phyloP scores from a whole-genome alignment of 1,284 basidiomycete species.

The Coniferiporia weirii region DNA sequence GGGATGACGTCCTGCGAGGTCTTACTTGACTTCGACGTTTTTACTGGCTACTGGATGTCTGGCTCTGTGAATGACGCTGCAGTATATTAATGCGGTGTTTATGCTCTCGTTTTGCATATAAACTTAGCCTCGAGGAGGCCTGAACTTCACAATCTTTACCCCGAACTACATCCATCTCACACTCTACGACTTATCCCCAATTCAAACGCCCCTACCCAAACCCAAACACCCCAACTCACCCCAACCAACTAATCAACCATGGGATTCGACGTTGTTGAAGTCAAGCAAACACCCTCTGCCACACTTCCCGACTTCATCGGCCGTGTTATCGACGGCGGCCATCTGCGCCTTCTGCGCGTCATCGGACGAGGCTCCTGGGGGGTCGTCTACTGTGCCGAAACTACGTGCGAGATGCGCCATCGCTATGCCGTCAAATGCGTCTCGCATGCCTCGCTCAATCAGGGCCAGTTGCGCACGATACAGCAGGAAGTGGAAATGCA shows the following conservation, averaged over 20 bases:
- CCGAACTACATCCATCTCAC: no score
- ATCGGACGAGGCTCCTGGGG: slow-evolving; percentile 95
- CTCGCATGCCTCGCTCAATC: slow-evolving; percentile 20
- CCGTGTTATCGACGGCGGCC: slow-evolving; percentile 61
- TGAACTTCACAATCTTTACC: no score
- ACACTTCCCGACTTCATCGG: slow-evolving; percentile 13
- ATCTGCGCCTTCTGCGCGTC: slow-evolving; percentile 82
- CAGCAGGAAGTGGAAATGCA: slow-evolving; percentile 45
- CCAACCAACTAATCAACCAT: background rate
- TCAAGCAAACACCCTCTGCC: background rate
- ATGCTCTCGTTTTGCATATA: no score
- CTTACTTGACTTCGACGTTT: no score
- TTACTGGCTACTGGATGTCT: no score
- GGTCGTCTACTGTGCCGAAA: slow-evolving; percentile 88
- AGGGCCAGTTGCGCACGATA: slow-evolving; percentile 40
- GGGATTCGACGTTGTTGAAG: background rate
- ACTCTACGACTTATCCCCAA: no score
- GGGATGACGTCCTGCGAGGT: no score
- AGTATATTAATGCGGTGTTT: no score
- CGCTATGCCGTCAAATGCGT: slow-evolving; percentile 69
- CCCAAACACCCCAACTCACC: no score
- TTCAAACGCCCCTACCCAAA: no score
- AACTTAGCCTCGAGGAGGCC: no score
- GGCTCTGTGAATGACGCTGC: no score
- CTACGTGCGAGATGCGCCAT: slow-evolving; percentile 48